Base-by-base conservation (phyloP, 116 monocot species). In the Dioscorea cayenensis region DNA sequence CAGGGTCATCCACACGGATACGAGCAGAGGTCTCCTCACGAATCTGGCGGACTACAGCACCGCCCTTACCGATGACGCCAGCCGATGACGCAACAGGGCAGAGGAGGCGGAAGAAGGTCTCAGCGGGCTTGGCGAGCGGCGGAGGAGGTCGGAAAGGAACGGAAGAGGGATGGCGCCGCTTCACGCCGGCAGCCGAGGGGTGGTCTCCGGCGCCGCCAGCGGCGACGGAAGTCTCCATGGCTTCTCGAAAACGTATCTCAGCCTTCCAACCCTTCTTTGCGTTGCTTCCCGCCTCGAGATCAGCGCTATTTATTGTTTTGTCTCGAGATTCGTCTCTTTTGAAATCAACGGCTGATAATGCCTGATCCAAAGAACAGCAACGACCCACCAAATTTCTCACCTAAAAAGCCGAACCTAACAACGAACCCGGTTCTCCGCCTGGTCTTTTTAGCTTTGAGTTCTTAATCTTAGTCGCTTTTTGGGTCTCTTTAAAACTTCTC, bases 41-140 rank as follows among this genome's bases (percentile, higher is more conserved):
- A 55, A 80, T 32, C 21, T 73, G 79, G 70, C 78, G 76, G 52
- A 83, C 36, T 28, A 80, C 48, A 21, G 79, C 36, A 4, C 78
- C 84, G n/a, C 79, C 80, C 76, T 73, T 75, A 4, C 84, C 81
- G 55, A 81, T 77, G 61, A 88, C 69, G 43, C 62, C 73, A 32
- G 75, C 75, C n/a, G 73, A 60, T 16, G 51, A 65, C 28, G 70
- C 77, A 5, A 75, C 74, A 49, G 85, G 85, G 76, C 83, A 85
- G 67, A 89, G 80, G 67, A 89, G 28, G 19, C 89, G 85, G 78
- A 82, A 83, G 21, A 74, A 11, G 38, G 73, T 73, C 48, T 78
- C 78, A 28, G 76, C 63, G 22, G 62, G 51, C 37, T n/a, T 63
- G 13, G 51, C 21, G 7, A 14, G 58, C 5, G 14, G 74, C 6